Evolutionary conservation across 2,329 filamentous ascomycete species (phyloP), one percentile per base, ranked within the genome.

Genomic region (Westerdykella sp.): DNA sequence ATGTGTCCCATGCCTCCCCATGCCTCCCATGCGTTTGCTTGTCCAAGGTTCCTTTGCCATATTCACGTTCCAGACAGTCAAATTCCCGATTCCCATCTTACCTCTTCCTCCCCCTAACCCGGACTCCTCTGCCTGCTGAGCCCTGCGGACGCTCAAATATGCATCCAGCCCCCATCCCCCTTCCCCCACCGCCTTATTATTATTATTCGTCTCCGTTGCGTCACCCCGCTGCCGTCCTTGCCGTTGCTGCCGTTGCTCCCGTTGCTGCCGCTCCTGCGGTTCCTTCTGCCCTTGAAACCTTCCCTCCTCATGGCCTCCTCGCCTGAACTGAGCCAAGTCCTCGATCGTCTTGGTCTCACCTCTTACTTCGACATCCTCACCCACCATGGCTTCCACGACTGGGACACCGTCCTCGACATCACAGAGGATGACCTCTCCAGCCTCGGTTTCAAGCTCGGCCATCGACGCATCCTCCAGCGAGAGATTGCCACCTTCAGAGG

Each of bases 321-420:
- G 41, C 43, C 47, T 11, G 51, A 53, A 18, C 51, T 68, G 42
- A 40, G 42, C 13, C 51, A 59, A 5, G 53, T 64, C n/a, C 53
- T 68, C 9, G 52, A 52, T 12, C 62, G 63, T 11, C 51, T 67
- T 31, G 56, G 62, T 9, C 48, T 68, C 40, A 44, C 44, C 4
- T 42, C 54, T 5, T 68, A 68, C 42, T 39, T 53, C n/a, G 46
- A 53, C 2, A 42, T 49, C 5, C 55, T 69, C 1, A 31, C 46
- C 11, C 55, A 62, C 2, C 67, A 69, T 46, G 66, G 67, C 12
- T 69, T 69, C 39, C 52, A 57, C 41, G 58, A 37, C 35, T 69
- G 67, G 67, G 59, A 66, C 21, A 62, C 56, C 1, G 58, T 68
- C n/a, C 53, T 65, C 34, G 65, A 69, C 44, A 68, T 69, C 30